Percentiles rank a stretch among this genome's conserved stretches.
Evolutionary conservation across 2,329 filamentous ascomycete genomes (phyloP).

Genomic region (Cadophora gregata): DNA sequence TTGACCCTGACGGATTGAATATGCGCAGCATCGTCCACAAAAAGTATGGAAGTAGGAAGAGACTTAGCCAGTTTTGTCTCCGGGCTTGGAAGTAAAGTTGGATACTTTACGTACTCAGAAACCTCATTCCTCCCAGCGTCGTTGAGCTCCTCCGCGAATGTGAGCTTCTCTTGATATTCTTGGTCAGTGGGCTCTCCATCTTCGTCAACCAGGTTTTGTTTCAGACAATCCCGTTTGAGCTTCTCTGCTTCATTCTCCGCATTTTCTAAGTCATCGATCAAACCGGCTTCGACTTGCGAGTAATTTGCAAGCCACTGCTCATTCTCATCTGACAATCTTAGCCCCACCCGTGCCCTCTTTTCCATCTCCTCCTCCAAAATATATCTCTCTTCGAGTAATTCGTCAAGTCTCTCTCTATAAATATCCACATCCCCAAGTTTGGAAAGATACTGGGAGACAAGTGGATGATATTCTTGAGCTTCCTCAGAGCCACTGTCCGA

Average conservation of each 20-base stretch:
- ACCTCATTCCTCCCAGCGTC: constrained; percentile 10
- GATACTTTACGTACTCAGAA: constrained; percentile 36
- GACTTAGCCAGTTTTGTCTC: background rate
- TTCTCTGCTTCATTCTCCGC: constrained; percentile 18
- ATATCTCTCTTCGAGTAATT: constrained; percentile 26
- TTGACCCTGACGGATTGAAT: too few species aligned
- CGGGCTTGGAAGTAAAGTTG: constrained; percentile 27
- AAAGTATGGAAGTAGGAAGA: too few species aligned
- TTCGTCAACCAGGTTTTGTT: constrained; percentile 35
- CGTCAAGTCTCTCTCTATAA: constrained; percentile 29
- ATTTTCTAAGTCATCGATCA: constrained; percentile 24
- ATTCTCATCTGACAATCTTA: constrained; percentile 26
- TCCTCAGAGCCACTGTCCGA: constrained; percentile 7
- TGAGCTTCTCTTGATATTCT: background rate
- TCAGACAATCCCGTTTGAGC: constrained; percentile 30
- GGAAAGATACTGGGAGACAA: constrained; percentile 26
- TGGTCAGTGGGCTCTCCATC: constrained; percentile 32
- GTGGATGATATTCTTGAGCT: constrained; percentile 30
- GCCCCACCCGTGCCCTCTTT: constrained; percentile 3
- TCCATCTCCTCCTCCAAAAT: constrained; percentile 25
- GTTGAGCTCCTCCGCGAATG: constrained; percentile 7
- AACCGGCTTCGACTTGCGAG: background rate
- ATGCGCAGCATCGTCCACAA: too few species aligned
- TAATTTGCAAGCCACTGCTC: constrained; percentile 33
- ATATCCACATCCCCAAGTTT: constrained; percentile 34